Percentiles rank a stretch among this genome's conserved stretches.
These are phyloP conservation scores for Cryptococcus jaspeensis DNA, from an alignment of 1,284 basidiomycete genomes.

Conservation along the genomic window DNA sequence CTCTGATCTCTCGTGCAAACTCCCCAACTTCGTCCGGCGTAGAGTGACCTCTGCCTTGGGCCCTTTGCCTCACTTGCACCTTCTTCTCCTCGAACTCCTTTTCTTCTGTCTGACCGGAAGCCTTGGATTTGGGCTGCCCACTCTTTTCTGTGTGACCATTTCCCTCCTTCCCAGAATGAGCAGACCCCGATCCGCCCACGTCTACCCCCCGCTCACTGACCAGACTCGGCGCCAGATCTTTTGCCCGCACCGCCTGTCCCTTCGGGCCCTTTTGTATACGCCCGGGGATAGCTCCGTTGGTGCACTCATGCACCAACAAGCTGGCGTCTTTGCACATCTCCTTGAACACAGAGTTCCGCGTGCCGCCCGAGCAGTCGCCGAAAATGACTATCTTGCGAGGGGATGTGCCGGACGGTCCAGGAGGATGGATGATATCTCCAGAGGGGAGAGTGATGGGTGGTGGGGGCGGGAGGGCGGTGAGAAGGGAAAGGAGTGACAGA, in stretches of 20 bases:
- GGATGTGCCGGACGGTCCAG: constrained; percentile 46
- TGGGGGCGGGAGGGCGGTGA: constrained; percentile 61
- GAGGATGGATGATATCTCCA: constrained; percentile 73
- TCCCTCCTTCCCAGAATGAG: constrained; percentile 16
- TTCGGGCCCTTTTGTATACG: constrained; percentile 45
- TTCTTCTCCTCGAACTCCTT: constrained; percentile 26
- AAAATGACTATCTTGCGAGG: constrained; percentile 56
- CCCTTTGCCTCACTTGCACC: constrained; percentile 60
- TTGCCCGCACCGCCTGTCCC: constrained; percentile 34
- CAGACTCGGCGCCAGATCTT: constrained; percentile 42
- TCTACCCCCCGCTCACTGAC: constrained; percentile 20
- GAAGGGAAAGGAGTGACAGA: constrained; percentile 64
- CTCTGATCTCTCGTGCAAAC: constrained; percentile 68
- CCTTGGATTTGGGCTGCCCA: constrained; percentile 9
- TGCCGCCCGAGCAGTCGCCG: constrained; percentile 47
- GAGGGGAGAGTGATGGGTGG: constrained; percentile 67
- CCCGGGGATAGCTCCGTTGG: constrained; percentile 71
- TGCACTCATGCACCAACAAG: constrained; percentile 68
- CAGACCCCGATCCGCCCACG: constrained; percentile 24
- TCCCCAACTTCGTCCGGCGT: constrained; percentile 76
- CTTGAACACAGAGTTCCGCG: constrained; percentile 38
- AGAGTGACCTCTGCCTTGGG: constrained; percentile 71
- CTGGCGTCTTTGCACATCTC: constrained; percentile 39
- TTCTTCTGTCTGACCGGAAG: constrained; percentile 16
- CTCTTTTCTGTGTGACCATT: constrained; percentile 10